These are phyloP conservation scores for Talaromyces rugulosus DNA, from an alignment of 2,329 filamentous ascomycete genomes.

Conservation along the genomic window DNA sequence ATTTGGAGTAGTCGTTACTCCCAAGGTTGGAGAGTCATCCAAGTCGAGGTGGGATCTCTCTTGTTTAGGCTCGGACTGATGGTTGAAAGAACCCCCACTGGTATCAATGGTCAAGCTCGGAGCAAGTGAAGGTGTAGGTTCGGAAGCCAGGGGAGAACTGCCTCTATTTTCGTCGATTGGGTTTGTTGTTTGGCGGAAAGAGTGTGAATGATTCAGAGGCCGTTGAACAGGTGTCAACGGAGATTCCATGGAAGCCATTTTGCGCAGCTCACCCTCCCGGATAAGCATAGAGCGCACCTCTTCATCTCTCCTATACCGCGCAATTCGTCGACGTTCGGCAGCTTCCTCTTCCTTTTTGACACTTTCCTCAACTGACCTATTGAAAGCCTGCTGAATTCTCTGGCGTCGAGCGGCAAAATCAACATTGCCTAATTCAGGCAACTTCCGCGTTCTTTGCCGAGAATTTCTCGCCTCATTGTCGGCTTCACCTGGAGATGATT, in stretches of 20 bases:
- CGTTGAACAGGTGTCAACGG: conserved; percentile 6
- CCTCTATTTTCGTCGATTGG: neutral
- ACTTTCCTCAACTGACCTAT: conserved; percentile 72
- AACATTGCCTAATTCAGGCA: conserved; percentile 67
- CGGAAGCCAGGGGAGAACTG: neutral
- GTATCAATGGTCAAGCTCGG: conserved; percentile 10
- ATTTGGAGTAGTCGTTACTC: conserved; percentile 15
- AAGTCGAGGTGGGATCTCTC: neutral
- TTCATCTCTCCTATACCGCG: conserved; percentile 44
- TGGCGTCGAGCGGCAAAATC: conserved; percentile 81
- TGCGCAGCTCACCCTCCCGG: conserved; percentile 20
- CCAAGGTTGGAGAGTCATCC: conserved; percentile 42
- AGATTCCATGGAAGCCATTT: conserved; percentile 14
- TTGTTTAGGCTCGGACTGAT: neutral
- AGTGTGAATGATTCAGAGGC: neutral
- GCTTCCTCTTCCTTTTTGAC: conserved; percentile 54
- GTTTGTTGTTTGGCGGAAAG: neutral
- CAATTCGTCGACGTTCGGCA: conserved; percentile 45
- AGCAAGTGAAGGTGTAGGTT: neutral
- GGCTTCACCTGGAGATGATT: conserved; percentile 31
- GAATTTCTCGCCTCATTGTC: conserved; percentile 28
- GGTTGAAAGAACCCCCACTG: neutral
- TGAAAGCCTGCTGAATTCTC: conserved; percentile 80
- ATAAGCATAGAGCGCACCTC: conserved; percentile 36
- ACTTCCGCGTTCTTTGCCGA: conserved; percentile 37